Conservation (phyloP, 176 grass and related monocot species). For the Juncus effusus region DNA sequence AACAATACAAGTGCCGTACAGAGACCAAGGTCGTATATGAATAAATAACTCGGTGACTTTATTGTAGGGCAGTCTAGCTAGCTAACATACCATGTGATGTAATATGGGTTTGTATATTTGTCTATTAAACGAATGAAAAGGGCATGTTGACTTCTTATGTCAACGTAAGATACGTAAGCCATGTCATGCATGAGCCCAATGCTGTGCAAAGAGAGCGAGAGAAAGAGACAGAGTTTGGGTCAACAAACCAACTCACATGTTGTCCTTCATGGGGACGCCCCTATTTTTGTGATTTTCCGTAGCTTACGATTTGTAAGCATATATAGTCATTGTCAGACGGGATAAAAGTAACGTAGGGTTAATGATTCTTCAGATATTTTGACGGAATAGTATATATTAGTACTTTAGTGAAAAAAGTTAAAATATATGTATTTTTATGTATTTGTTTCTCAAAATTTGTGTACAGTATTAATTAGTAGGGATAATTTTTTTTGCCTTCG, state of each 20-base stretch:
- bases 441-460: no score
- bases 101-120: neutral
- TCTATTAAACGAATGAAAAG: neutral
- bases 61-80: constrained; percentile 4
- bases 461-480: no score
- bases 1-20: constrained; percentile 3
- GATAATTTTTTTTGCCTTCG: no score
- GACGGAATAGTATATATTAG: no score
- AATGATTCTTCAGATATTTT: no score
- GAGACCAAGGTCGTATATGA: constrained; percentile 26
- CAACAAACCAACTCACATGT: constrained; percentile 28
- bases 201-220: neutral
- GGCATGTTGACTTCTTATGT: constrained; percentile 14
- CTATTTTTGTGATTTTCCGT: neutral
- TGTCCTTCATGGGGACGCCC: constrained; percentile 21
- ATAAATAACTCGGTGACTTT: constrained; percentile 28
- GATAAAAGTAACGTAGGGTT: no score
- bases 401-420: no score
- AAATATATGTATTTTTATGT: no score
- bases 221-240: neutral
- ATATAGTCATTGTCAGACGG: no score
- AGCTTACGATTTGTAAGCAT: no score
- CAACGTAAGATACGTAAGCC: constrained; percentile 11
- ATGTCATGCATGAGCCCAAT: constrained; percentile 7
- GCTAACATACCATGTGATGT: neutral